Evolutionary conservation across 139 green algal species (phyloP).

Genomic region (Micractinium sp.): DNA sequence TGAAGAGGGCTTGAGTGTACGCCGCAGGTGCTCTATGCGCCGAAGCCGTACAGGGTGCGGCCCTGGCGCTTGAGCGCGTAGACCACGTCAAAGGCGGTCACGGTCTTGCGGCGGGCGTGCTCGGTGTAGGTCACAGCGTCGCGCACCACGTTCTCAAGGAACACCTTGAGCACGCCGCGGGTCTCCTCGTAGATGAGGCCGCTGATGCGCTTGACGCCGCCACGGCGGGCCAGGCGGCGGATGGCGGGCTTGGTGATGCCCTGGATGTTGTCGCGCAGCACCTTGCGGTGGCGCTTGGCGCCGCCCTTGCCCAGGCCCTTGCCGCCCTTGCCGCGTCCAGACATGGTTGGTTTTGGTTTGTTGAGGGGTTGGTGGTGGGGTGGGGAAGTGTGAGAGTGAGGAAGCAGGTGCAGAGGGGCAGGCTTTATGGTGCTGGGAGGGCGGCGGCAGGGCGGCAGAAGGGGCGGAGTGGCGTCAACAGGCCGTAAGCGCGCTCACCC

Average conservation of each 20-base stretch:
- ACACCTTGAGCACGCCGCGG: slow-evolving; percentile 88
- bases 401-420: not conserved
- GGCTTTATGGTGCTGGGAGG: not conserved
- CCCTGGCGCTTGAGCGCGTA: slow-evolving; percentile 97
- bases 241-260: slow-evolving; percentile 87
- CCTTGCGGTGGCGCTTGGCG: slow-evolving; percentile 93
- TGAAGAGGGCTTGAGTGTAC: too few species aligned
- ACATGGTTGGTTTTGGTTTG: slow-evolving; percentile 67
- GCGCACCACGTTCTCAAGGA: slow-evolving; percentile 92
- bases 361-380: not conserved
- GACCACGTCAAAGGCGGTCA: slow-evolving; percentile 96
- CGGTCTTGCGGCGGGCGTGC: slow-evolving; percentile 96
- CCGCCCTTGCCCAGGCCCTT: slow-evolving; percentile 93
- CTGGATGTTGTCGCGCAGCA: slow-evolving; percentile 76
- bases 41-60: slow-evolving; percentile 42
- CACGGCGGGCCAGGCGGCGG: slow-evolving; percentile 78
- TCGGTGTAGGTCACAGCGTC: slow-evolving; percentile 99
- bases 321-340: slow-evolving; percentile 92
- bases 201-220: slow-evolving; percentile 89
- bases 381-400: not conserved
- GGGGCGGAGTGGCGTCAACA: not conserved
- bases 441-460: too few species aligned
- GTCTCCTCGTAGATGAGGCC: slow-evolving; percentile 92
- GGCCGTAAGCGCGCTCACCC: not conserved
- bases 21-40: not conserved